These are phyloP conservation scores for Collybiopsis confluens DNA, from an alignment of 768 basidiomycete species.

Conservation along the genomic window DNA sequence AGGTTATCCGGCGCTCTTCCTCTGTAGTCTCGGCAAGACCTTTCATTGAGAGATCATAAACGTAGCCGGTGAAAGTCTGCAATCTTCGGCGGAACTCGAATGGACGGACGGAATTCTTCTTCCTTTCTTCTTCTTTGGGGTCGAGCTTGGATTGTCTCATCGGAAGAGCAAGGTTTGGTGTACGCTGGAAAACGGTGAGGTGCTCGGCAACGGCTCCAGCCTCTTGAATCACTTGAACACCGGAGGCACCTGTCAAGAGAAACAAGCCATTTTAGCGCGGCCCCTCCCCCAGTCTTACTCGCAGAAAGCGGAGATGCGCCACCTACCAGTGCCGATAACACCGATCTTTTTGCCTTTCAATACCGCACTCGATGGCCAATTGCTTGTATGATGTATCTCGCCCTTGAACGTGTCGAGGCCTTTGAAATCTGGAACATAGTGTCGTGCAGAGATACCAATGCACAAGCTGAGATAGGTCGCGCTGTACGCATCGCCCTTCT, in stretches of 20 bases:
- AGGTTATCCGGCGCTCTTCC: slow-evolving; percentile 13
- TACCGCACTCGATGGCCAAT: slow-evolving; percentile 1
- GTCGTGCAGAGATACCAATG: slow-evolving; percentile 13
- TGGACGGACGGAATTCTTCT: slow-evolving; percentile 6
- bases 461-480: slow-evolving; percentile 12
- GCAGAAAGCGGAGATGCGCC: too few relatives aligned
- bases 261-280: too few relatives aligned
- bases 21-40: not conserved
- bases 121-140: not conserved
- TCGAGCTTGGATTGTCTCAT: slow-evolving; percentile 1
- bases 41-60: not conserved
- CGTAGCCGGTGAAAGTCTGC: slow-evolving; percentile 7
- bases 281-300: too few relatives aligned
- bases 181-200: slow-evolving; percentile 15
- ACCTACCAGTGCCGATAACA: slow-evolving; percentile 9
- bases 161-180: slow-evolving; percentile 8
- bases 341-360: slow-evolving; percentile 4
- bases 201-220: slow-evolving; percentile 4
- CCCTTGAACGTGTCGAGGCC: slow-evolving; percentile 9
- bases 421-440: slow-evolving; percentile 3
- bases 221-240: slow-evolving; percentile 15
- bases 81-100: not conserved
- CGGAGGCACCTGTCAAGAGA: slow-evolving; percentile 10
- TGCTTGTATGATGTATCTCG: slow-evolving; percentile 1
- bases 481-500: slow-evolving; percentile 5